phyloP scores from a whole-genome alignment of 345 rosid species.

The Aethionema arabicum region DNA sequence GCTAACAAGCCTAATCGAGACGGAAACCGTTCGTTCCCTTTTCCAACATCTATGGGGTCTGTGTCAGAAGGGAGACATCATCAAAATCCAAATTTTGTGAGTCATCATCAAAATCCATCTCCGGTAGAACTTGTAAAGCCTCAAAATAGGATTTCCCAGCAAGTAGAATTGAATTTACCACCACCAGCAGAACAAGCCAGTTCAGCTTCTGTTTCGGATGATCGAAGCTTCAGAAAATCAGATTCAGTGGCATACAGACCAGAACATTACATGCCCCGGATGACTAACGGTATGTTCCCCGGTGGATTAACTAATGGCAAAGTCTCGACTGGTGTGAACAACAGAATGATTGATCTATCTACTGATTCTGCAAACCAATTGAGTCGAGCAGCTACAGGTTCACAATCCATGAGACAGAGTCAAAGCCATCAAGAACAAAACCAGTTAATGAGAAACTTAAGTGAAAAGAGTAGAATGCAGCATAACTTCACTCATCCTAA shows the following conservation, averaged over 20 bases:
- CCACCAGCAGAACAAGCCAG: constrained; percentile 52
- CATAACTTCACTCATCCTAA: constrained; percentile 46
- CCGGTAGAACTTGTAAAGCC: constrained; percentile 42
- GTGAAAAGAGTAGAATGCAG: constrained; percentile 56
- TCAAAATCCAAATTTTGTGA: constrained; percentile 34
- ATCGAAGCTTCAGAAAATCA: constrained; percentile 44
- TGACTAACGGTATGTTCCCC: constrained; percentile 39
- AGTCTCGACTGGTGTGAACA: constrained; percentile 35
- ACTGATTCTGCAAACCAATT: constrained; percentile 47
- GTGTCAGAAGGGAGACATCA: constrained; percentile 41
- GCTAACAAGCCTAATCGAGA: constrained; percentile 36
- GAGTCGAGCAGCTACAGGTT: constrained; percentile 38
- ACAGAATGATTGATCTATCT: constrained; percentile 41
- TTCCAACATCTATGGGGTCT: constrained; percentile 42
- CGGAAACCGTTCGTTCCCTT: constrained; percentile 37
- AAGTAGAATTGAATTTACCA: constrained; percentile 74
- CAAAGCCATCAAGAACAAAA: constrained; percentile 58
- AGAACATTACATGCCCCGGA: constrained; percentile 44
- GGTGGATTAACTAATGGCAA: constrained; percentile 58
- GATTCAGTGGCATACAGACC: constrained; percentile 39
- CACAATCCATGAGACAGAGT: constrained; percentile 34
- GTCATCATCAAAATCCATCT: constrained; percentile 44
- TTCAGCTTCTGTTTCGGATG: constrained; percentile 41
- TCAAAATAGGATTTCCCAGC: constrained; percentile 56
- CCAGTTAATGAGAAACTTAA: constrained; percentile 55